Base-by-base conservation (phyloP, 2,329 filamentous ascomycete genomes). In the Leptographium radiaticola region DNA sequence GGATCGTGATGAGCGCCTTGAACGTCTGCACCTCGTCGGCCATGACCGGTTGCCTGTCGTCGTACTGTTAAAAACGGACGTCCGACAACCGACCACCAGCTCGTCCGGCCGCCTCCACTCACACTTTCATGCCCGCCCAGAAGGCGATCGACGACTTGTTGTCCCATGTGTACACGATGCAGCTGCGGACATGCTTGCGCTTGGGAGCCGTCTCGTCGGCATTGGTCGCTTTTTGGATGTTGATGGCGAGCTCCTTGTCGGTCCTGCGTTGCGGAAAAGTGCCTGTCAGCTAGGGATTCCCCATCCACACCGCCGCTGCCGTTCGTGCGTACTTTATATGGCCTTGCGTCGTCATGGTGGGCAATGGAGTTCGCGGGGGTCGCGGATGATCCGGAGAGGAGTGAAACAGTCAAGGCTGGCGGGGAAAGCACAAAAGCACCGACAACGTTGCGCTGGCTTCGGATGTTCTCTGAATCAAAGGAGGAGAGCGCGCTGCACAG, bases 111-210 rank as follows among this genome's bases (percentile, higher is more conserved):
- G 16, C 6, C 36, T 31, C 16, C n/a, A 54, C 53, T 49, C 12
- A 94, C 86, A 97, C 90, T 81, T 98, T 98, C 79, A 98, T 94
- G 67, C 90, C 91, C 55, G 88, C 83, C 93, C 93, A 98, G 70
- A 98, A 98, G 66, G 90, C 88, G 66, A 83, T 78, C 44, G 90
- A 95, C 60, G 86, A 95, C 73, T 95, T 94, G 75, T 98, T 89
- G 71, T 98, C 93, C 93, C 93, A 98, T 56, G 91, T 97, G 70
- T 97, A 97, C 47, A 98, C 91, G 64, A 98, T 98, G 67, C 89
- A 95, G 69, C 87, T 89, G 66, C 93, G 87, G 55, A 98, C 93
- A 86, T 98, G 93, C 73, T 98, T 98, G 64, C 81, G 78, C 68
- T 84, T 84, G 40, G 81, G 81, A 8, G 81, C 81, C 2, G 81